Percentiles rank a stretch among this genome's conserved stretches.
Conservation (phyloP, 106 monocot genomes). For the Agapanthus africanus region DNA sequence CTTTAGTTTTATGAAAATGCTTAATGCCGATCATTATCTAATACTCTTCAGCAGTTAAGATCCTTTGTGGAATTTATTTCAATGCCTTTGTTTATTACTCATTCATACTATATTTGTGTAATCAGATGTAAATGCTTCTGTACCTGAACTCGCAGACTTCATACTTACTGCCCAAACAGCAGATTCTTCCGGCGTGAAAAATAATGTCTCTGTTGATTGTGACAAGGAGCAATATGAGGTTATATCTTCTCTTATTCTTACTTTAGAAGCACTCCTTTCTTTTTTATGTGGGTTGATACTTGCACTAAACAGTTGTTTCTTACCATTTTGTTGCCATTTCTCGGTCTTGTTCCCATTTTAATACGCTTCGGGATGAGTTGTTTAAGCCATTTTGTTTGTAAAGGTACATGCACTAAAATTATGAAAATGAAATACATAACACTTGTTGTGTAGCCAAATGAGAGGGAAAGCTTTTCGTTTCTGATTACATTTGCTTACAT, state of each 20-base stretch:
- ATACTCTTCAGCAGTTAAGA: background rate
- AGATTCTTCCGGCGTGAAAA: background rate
- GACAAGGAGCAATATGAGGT: background rate
- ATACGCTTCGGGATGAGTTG: no score
- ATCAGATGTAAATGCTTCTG: conserved; percentile 9
- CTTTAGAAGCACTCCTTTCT: background rate
- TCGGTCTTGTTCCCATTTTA: background rate
- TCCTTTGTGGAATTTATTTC: no score
- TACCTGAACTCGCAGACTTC: conserved; percentile 9
- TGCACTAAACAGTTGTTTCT: background rate
- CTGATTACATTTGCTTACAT: background rate
- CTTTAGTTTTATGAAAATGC: background rate
- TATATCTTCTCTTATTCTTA: background rate
- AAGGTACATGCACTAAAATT: background rate
- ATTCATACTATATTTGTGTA: background rate
- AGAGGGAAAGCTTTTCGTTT: background rate
- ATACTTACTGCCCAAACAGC: conserved; percentile 4
- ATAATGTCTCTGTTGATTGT: background rate
- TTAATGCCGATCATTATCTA: background rate
- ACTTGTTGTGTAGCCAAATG: background rate
- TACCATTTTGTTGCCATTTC: background rate
- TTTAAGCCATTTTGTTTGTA: background rate
- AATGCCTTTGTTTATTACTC: background rate
- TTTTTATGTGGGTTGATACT: background rate
- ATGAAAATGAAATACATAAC: background rate